Evolutionary conservation across 345 rosid species (phyloP).

Genomic region (Populus davidiana): DNA sequence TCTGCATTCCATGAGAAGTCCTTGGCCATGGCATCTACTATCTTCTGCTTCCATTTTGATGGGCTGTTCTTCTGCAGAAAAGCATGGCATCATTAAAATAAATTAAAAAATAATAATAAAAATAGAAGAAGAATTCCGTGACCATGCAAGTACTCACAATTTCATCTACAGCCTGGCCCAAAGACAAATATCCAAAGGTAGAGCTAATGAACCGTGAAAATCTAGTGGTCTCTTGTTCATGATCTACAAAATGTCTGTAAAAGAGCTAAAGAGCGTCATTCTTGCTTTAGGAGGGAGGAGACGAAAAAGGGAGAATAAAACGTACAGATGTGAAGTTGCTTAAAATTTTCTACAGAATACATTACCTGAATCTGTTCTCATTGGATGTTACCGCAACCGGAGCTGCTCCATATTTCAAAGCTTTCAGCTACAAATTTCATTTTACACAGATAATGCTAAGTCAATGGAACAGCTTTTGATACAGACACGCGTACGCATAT

Average conservation of each 20-base stretch:
- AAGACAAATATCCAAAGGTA: constrained; percentile 45
- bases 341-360: constrained; percentile 6
- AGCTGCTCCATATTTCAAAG: constrained; percentile 65
- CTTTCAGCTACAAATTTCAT: constrained; percentile 54
- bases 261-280: not conserved
- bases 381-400: constrained; percentile 40
- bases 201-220: constrained; percentile 42
- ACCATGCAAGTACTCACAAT: constrained; percentile 39
- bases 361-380: constrained; percentile 41
- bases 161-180: constrained; percentile 56
- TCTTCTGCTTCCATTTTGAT: constrained; percentile 45
- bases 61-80: constrained; percentile 41
- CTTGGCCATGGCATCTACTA: constrained; percentile 49
- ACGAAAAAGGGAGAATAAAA: not conserved
- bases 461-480: not conserved
- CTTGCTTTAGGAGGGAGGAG: not conserved
- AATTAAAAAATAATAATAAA: not conserved
- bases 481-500: not conserved
- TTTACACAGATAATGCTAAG: not conserved
- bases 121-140: not conserved
- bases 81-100: not conserved
- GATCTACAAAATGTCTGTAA: constrained; percentile 35
- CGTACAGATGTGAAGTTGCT: not conserved
- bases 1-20: constrained; percentile 71
- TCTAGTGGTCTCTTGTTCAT: constrained; percentile 28